phyloP scores from a whole-genome alignment of 2,329 filamentous ascomycete species.

The Xylariaceae sp. region DNA sequence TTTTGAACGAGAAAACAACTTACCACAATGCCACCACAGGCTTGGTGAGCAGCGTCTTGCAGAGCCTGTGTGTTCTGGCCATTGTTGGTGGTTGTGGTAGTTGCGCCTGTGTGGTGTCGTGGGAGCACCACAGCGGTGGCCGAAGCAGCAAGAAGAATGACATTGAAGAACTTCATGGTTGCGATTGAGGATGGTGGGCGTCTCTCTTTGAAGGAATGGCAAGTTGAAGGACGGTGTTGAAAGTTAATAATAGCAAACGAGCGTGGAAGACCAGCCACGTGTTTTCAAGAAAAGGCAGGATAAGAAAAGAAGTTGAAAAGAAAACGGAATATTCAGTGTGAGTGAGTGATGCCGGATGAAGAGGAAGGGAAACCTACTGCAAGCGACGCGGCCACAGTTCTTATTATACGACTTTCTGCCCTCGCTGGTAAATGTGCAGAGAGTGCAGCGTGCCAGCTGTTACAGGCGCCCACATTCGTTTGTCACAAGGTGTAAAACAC shows the following conservation, averaged over 20 bases:
- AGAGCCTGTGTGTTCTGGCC: not conserved
- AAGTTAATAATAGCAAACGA: conserved; percentile 3
- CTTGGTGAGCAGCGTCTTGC: conserved; percentile 4
- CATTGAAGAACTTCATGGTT: conserved; percentile 26
- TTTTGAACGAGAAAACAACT: not conserved
- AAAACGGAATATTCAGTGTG: conserved; percentile 12
- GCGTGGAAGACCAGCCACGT: conserved; percentile 25
- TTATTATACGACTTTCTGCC: conserved; percentile 18
- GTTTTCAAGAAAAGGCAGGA: conserved; percentile 16
- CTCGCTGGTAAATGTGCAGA: not conserved
- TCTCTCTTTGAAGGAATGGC: not conserved
- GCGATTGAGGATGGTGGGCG: conserved; percentile 10
- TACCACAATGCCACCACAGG: not conserved
- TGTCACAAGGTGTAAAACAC: conserved; percentile 9
- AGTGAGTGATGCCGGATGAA: conserved; percentile 17
- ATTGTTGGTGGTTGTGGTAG: conserved; percentile 12
- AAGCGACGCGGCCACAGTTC: not conserved
- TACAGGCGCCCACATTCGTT: conserved; percentile 5
- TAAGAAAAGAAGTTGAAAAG: conserved; percentile 15
- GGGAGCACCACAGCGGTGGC: conserved; percentile 23
- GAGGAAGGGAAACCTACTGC: conserved; percentile 5
- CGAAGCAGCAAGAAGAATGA: conserved; percentile 24
- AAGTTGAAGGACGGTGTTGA: conserved; percentile 3
- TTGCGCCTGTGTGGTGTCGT: conserved; percentile 23
- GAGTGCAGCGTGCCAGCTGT: not conserved